Evolutionary conservation across 129 eudicot genomes (phyloP).

Genomic region (carrot (Daucus carota)): DH1_v3.0 NC_030388.2:20826001-20826500

Average conservation of each 20-base stretch:
- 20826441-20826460: conserved; percentile 37
- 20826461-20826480: conserved; percentile 31
- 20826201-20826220: conserved; percentile 94
- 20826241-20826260: conserved; percentile 75
- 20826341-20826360: conserved; percentile 41
- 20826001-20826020: not conserved
- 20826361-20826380: conserved; percentile 18
- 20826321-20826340: conserved; percentile 75
- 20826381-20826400: conserved; percentile 25
- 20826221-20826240: conserved; percentile 79
- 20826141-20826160: conserved; percentile 76
- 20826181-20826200: conserved; percentile 77
- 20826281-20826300: conserved; percentile 83
- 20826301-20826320: conserved; percentile 80
- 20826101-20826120: conserved; percentile 84
- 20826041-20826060: not conserved
- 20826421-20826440: conserved; percentile 37
- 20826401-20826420: conserved; percentile 48
- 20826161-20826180: conserved; percentile 67
- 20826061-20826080: not conserved
- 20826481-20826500: conserved; percentile 27
- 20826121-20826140: conserved; percentile 60
- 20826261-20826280: conserved; percentile 69
- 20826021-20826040: not conserved
- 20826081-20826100: conserved; percentile 61